Percentiles rank a stretch among this genome's conserved stretches.
phyloP scores from a whole-genome alignment of 768 basidiomycete genomes.

The Russula abietina region DNA sequence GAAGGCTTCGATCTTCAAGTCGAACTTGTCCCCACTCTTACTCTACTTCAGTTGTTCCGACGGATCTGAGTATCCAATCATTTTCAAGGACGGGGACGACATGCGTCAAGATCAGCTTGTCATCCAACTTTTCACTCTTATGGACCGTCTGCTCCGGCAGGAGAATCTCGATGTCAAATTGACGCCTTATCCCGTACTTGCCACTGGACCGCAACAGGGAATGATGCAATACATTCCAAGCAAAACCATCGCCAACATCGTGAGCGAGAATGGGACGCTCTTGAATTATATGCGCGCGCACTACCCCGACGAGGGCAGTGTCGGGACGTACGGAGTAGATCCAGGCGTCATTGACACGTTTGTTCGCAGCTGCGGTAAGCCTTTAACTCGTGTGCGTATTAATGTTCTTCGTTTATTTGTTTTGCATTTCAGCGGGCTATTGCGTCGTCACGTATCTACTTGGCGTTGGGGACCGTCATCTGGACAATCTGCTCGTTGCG shows the following conservation, averaged over 20 bases:
- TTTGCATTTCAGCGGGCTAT: slow-evolving; percentile 71
- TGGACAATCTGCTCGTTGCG: slow-evolving; percentile 89
- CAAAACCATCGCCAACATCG: slow-evolving; percentile 91
- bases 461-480: slow-evolving; percentile 94
- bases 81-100: slow-evolving; percentile 99
- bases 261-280: slow-evolving; percentile 83
- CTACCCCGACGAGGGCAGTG: slow-evolving; percentile 90
- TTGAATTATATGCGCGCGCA: slow-evolving; percentile 82
- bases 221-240: slow-evolving; percentile 96
- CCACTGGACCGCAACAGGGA: slow-evolving; percentile 86
- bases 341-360: slow-evolving; percentile 94
- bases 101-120: slow-evolving; percentile 98
- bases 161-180: slow-evolving; percentile 93
- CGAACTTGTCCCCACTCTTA: slow-evolving; percentile 87
- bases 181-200: slow-evolving; percentile 87
- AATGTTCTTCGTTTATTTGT: slow-evolving; percentile 2
- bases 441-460: slow-evolving; percentile 95
- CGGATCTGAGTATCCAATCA: slow-evolving; percentile 84
- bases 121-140: slow-evolving; percentile 95
- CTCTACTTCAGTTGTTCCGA: slow-evolving; percentile 85
- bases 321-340: slow-evolving; percentile 93
- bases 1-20: slow-evolving; percentile 95
- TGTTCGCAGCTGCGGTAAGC: slow-evolving; percentile 89
- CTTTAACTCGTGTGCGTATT: not conserved
- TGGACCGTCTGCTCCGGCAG: slow-evolving; percentile 89